These are phyloP conservation scores for Alternaria sp. DNA, from an alignment of 2,329 filamentous ascomycete genomes.

Conservation along the genomic window DNA sequence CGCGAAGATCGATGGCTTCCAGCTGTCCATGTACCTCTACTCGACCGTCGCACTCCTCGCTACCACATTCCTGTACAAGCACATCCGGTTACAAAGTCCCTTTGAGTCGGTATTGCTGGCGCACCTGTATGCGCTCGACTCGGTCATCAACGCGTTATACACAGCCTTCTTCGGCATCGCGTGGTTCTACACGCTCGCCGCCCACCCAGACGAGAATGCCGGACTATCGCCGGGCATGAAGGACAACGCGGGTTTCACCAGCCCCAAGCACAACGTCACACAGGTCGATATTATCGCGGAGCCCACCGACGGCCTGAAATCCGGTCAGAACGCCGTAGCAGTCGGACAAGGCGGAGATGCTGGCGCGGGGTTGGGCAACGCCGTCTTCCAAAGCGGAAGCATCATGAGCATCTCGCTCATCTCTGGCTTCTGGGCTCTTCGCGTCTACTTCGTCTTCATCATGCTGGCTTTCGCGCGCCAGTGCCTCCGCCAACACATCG, in stretches of 20 bases:
- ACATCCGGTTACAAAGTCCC: constrained; percentile 79
- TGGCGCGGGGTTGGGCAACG: constrained; percentile 62
- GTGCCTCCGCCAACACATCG: constrained; percentile 73
- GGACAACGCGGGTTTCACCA: constrained; percentile 69
- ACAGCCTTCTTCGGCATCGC: constrained; percentile 80
- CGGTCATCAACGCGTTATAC: constrained; percentile 79
- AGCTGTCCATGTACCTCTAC: constrained; percentile 92
- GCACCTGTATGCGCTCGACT: constrained; percentile 85
- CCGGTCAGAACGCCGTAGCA: constrained; percentile 62
- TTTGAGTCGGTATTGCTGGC: constrained; percentile 82
- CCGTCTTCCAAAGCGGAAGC: constrained; percentile 69
- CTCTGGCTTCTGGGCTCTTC: constrained; percentile 72
- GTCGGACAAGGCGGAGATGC: constrained; percentile 49
- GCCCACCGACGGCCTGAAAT: constrained; percentile 52
- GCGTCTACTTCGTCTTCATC: constrained; percentile 83
- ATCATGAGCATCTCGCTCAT: constrained; percentile 81
- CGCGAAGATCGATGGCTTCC: constrained; percentile 79
- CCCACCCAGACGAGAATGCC: constrained; percentile 54
- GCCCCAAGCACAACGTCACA: constrained; percentile 66
- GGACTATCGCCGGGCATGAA: constrained; percentile 62
- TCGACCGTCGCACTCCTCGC: constrained; percentile 73
- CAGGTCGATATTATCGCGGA: constrained; percentile 61
- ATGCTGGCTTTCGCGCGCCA: constrained; percentile 83
- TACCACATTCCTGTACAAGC: constrained; percentile 73
- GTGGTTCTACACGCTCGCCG: constrained; percentile 81